These are phyloP conservation scores for Eucalyptus globulus DNA, from an alignment of 345 rosid species.

Conservation along the genomic window DNA sequence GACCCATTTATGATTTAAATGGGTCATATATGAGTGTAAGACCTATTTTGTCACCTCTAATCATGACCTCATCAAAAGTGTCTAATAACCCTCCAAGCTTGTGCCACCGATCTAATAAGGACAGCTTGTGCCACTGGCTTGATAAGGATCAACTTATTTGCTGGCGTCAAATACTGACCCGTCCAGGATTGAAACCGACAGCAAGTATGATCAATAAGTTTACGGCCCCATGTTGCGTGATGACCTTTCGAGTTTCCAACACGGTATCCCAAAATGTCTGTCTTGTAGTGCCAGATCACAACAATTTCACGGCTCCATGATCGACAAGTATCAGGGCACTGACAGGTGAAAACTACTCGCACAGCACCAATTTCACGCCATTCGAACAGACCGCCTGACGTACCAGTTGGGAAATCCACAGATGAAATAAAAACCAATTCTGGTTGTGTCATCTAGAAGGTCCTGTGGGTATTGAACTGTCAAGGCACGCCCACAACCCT, in stretches of 20 bases:
- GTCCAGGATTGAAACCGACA: neutral
- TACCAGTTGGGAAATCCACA: neutral
- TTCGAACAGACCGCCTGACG: neutral
- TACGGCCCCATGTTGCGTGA: neutral
- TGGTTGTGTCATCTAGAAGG: neutral
- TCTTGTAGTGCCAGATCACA: neutral
- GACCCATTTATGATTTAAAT: too few relatives aligned
- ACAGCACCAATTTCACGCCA: neutral
- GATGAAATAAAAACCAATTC: neutral
- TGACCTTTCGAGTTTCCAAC: neutral
- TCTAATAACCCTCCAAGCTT: neutral
- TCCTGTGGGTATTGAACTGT: neutral
- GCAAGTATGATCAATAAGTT: neutral
- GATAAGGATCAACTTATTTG: neutral
- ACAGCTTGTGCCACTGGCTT: neutral
- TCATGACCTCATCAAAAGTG: neutral
- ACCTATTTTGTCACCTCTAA: neutral
- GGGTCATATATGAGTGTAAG: too few relatives aligned
- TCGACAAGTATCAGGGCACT: neutral
- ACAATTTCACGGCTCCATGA: neutral
- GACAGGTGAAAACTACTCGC: neutral
- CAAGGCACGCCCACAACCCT: neutral
- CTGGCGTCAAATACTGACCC: neutral
- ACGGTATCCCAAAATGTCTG: neutral
- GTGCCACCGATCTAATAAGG: neutral